Evolutionary conservation across 2,329 filamentous ascomycete species (phyloP), one percentile per base, ranked within the genome.

Genomic region (Fusarium penzigii): DNA sequence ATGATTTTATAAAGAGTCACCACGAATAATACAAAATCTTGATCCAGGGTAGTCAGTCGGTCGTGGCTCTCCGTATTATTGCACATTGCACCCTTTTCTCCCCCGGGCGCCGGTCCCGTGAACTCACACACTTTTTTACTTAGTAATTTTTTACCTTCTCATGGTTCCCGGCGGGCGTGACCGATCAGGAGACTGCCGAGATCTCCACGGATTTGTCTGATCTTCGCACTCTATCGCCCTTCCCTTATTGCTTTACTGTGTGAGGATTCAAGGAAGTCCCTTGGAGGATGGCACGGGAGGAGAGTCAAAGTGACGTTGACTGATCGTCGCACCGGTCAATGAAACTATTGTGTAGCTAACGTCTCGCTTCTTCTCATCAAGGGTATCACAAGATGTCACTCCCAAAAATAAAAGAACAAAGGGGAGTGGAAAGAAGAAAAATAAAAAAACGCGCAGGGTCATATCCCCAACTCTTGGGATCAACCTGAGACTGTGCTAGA

Each of bases 271-370:
- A 25, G 20, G 20, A 25, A 25, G 20, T 25, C 7, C 20, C 46
- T 49, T 17, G 41, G 45, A 48, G 36, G 17, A 40, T 46, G 42
- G 50, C 52, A 54, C 56, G 40, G n/a, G 36, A 39, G 5, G 48
- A 54, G 42, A 59, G 46, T 52, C 61, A 55, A 52, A 43, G 60
- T 65, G 62, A 64, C 58, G 62, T 62, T 52, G 39, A 17, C 49
- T 44, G 46, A 58, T 62, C 62, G 48, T 55, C 53, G 48, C 45
- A 60, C 47, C 20, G 20, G 20, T 25, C 20, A 25, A 25, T 25
- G 20, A 25, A 25, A 25, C 20, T 25, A 25, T 25, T 25, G 20
- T 25, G 39, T 39, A 50, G 46, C 49, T 47, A 29, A 47, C 39
- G 44, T 32, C 16, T 32, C 16, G 43, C 34, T 34, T 38, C 32